Evolutionary conservation across 2,329 filamentous ascomycete genomes (phyloP).

Genomic region (Pyrenochaeta sp.): DNA sequence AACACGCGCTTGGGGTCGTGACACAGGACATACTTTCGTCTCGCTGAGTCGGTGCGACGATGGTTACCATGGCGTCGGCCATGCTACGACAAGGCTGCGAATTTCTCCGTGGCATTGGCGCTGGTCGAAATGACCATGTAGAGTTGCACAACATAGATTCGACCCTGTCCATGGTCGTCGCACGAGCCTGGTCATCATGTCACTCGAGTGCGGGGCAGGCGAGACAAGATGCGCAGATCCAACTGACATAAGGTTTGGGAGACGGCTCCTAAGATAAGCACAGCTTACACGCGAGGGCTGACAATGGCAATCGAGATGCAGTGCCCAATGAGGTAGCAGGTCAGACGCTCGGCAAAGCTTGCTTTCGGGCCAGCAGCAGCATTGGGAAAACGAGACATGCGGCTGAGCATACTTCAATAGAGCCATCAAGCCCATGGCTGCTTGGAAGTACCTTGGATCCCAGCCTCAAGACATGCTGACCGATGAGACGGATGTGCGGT

Average conservation of each 20-base stretch:
- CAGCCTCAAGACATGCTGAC: neutral
- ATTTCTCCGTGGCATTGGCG: neutral
- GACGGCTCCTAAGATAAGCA: conserved; percentile 2
- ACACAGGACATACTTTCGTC: neutral
- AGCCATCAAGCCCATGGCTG: neutral
- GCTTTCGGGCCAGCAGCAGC: neutral
- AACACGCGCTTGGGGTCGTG: neutral
- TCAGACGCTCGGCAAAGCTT: neutral
- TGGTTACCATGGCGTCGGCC: neutral
- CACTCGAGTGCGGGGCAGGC: neutral
- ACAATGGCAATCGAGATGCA: neutral
- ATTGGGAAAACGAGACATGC: neutral
- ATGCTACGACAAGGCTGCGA: neutral
- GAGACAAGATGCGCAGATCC: neutral
- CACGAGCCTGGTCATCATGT: neutral
- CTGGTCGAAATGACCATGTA: neutral
- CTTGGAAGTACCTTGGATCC: neutral
- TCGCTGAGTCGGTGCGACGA: neutral
- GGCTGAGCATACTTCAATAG: neutral
- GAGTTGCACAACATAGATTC: neutral
- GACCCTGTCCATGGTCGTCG: neutral
- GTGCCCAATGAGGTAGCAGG: neutral
- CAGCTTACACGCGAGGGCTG: neutral
- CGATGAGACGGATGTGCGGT: neutral
- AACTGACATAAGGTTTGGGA: neutral